Percentiles rank a stretch among this genome's conserved stretches.
Conservation (phyloP, 2,329 filamentous ascomycete species). For the Penicillium sp. region DNA sequence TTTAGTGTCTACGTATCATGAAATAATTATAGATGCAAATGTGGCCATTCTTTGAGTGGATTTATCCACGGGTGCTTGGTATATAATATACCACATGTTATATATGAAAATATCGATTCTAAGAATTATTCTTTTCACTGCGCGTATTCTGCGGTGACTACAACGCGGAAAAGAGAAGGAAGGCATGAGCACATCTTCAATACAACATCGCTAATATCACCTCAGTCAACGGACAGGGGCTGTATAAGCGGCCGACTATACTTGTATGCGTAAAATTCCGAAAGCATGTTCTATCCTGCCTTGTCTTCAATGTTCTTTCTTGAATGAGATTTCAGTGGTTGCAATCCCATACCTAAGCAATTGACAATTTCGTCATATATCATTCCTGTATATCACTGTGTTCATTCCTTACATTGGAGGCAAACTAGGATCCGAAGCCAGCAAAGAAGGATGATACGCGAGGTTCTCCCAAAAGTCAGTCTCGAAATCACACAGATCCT, state of each 20-base stretch:
- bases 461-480: slow-evolving; percentile 30
- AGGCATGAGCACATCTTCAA: not conserved
- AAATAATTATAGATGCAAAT: not conserved
- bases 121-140: no score
- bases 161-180: not conserved
- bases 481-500: slow-evolving; percentile 30
- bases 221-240: no score
- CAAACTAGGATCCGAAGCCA: slow-evolving; percentile 22
- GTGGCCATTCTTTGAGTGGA: not conserved
- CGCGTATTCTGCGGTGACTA: no score
- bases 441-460: slow-evolving; percentile 29
- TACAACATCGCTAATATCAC: not conserved
- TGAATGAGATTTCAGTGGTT: not conserved
- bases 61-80: not conserved
- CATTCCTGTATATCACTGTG: not conserved
- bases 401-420: slow-evolving; percentile 13
- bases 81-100: not conserved
- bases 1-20: no score
- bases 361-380: not conserved
- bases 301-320: not conserved
- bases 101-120: not conserved
- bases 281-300: not conserved
- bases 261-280: not conserved
- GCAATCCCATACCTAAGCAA: not conserved
- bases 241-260: no score